Evolutionary conservation across 2,329 filamentous ascomycete species (phyloP).

Genomic region (Penicillium griseofulvum): DNA sequence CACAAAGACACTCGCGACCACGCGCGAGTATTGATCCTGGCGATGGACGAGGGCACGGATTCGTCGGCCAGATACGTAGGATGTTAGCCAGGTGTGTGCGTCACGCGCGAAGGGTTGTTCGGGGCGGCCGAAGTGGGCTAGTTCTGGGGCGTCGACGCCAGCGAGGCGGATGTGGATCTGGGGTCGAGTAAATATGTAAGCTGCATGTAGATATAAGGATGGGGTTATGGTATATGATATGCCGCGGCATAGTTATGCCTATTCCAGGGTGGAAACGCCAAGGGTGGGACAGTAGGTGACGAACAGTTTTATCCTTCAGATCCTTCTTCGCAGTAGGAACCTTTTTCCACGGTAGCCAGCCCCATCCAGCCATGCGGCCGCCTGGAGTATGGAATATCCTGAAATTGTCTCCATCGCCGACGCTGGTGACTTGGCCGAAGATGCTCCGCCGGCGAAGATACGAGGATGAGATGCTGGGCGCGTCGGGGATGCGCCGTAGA

Average conservation of each 20-base stretch:
- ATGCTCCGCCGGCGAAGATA: conserved; percentile 74
- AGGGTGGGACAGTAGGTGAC: conserved; percentile 24
- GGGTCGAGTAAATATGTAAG: neutral
- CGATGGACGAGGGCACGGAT: conserved; percentile 82
- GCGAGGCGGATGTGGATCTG: conserved; percentile 83
- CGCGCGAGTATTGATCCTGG: conserved; percentile 86
- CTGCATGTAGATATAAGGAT: neutral
- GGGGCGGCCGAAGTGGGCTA: conserved; percentile 85
- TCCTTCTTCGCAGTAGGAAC: conserved; percentile 68
- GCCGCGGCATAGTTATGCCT: neutral
- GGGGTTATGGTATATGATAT: neutral
- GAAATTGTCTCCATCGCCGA: conserved; percentile 96
- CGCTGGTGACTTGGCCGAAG: conserved; percentile 83
- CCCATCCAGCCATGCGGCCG: conserved; percentile 84
- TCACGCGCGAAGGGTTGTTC: conserved; percentile 82
- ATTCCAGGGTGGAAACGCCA: too few relatives aligned
- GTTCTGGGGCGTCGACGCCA: conserved; percentile 88
- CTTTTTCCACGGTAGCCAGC: conserved; percentile 72
- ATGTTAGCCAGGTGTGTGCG: conserved; percentile 75
- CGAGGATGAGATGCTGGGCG: conserved; percentile 69
- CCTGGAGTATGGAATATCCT: conserved; percentile 92
- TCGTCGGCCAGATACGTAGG: conserved; percentile 66
- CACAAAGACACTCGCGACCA: conserved; percentile 81
- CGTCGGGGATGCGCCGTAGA: conserved; percentile 77
- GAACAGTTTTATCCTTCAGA: conserved; percentile 74